A percentile compares a stretch with the other conserved stretches of the same genome.
These are phyloP conservation scores for Phytopythium oedochilum DNA, from an alignment of 352 stramenopile species.

Conservation along the genomic window DNA sequence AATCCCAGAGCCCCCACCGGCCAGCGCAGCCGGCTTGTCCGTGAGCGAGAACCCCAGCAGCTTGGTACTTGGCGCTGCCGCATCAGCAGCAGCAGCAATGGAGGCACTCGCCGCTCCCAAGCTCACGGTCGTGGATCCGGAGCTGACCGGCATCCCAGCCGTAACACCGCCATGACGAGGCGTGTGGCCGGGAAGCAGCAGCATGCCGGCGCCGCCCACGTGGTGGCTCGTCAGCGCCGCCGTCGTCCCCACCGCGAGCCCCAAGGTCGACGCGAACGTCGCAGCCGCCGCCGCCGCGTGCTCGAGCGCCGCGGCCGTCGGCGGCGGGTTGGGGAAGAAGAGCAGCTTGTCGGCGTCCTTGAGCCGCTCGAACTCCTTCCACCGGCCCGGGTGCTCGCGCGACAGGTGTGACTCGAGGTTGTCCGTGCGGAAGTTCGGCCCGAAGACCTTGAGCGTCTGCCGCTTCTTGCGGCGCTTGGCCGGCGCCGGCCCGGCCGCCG, in stretches of 20 bases:
- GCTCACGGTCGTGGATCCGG: background rate
- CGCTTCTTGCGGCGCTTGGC: conserved; percentile 47
- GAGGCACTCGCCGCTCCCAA: background rate
- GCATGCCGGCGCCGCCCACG: background rate
- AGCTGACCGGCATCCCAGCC: background rate
- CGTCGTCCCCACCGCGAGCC: background rate
- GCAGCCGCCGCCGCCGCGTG: background rate
- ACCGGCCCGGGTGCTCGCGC: conserved; percentile 39
- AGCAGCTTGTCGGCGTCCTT: conserved; percentile 36
- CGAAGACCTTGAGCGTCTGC: conserved; percentile 58
- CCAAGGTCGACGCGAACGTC: conserved; percentile 1
- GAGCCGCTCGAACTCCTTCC: conserved; percentile 47
- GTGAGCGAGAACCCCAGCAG: background rate
- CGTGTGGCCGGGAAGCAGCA: conserved; percentile 4
- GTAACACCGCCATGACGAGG: background rate
- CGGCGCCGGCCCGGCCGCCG: conserved; percentile 3
- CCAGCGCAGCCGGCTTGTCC: background rate
- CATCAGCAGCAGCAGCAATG: background rate
- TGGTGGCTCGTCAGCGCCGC: background rate
- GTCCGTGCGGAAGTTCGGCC: conserved; percentile 52
- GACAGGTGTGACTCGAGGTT: conserved; percentile 51
- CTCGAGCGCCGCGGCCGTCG: conserved; percentile 18
- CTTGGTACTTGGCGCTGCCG: conserved; percentile 9
- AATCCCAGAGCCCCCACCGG: background rate
- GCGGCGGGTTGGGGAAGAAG: conserved; percentile 35